Conservation (phyloP, 1,284 basidiomycete species). For the Apiotrichum mycotoxinovorans region DNA sequence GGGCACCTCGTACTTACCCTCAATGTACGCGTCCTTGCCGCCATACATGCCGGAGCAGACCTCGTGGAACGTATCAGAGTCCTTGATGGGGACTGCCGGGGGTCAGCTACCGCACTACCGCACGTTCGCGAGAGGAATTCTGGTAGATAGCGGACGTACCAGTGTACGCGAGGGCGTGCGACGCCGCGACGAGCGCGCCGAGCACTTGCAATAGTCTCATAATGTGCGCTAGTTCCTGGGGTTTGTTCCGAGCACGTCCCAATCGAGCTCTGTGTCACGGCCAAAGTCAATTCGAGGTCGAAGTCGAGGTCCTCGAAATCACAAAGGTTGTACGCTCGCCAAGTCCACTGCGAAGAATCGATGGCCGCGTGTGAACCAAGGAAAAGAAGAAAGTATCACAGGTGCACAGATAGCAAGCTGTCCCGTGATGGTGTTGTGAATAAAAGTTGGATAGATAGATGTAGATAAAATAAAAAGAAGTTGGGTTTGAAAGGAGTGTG, state of each 20-base stretch:
- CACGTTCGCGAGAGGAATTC: no score
- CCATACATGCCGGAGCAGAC: conserved; percentile 95
- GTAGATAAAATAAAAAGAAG: not conserved
- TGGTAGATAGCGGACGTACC: no score
- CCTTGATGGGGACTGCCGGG: conserved; percentile 46
- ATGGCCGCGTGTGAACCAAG: no score
- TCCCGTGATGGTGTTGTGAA: not conserved
- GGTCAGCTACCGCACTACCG: not conserved
- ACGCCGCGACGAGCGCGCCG: conserved; percentile 3
- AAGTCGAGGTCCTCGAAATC: no score
- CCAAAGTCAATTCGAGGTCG: no score
- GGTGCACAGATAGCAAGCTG: not conserved
- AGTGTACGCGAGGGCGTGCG: conserved; percentile 10
- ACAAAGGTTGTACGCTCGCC: no score
- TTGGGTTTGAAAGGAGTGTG: not conserved
- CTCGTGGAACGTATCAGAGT: conserved; percentile 66
- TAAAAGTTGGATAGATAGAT: not conserved
- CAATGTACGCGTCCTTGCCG: conserved; percentile 57
- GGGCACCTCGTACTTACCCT: not conserved
- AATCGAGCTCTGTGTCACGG: no score
- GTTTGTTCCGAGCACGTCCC: no score
- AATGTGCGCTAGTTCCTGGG: not conserved
- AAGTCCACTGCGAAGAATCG: no score
- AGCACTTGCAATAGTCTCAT: not conserved
- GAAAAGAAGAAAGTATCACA: not conserved